Percentiles rank a stretch among this genome's conserved stretches.
Evolutionary conservation across 2,329 filamentous ascomycete genomes (phyloP).

Genomic region (Trichoderma citrinoviride): DNA sequence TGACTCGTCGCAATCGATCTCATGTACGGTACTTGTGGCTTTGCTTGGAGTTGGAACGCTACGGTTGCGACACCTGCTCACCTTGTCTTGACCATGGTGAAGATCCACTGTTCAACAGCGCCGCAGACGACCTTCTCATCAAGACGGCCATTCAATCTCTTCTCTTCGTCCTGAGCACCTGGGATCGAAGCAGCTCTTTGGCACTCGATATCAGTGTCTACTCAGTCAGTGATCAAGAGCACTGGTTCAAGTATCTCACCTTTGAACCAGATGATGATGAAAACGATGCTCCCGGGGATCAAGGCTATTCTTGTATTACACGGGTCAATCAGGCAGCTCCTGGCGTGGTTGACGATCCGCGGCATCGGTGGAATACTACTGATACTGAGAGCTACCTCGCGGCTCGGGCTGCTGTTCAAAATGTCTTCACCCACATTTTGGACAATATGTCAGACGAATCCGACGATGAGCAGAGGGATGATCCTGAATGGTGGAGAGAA

Average conservation of each 20-base stretch:
- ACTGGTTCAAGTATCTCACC: slow-evolving; percentile 32
- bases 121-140: slow-evolving; percentile 23
- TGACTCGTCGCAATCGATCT: slow-evolving; percentile 31
- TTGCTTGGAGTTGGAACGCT: slow-evolving; percentile 26
- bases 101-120: slow-evolving; percentile 8
- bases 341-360: slow-evolving; percentile 1
- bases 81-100: background rate
- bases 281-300: background rate
- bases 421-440: slow-evolving; percentile 29
- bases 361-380: slow-evolving; percentile 11
- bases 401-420: background rate
- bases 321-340: background rate
- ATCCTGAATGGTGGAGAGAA: background rate
- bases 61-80: slow-evolving; percentile 23
- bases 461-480: slow-evolving; percentile 18
- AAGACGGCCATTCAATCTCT: slow-evolving; percentile 28
- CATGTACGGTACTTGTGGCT: slow-evolving; percentile 29
- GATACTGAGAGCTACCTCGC: slow-evolving; percentile 18
- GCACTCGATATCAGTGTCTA: slow-evolving; percentile 36
- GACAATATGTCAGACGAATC: background rate
- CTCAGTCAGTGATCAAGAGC: slow-evolving; percentile 34
- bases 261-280: slow-evolving; percentile 22
- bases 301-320: background rate
- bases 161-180: slow-evolving; percentile 32
- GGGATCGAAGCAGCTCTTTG: slow-evolving; percentile 30